A percentile compares a stretch with the other conserved stretches of the same genome.
Conservation (phyloP, 139 green algal species). For the Micractinium sp. region DNA sequence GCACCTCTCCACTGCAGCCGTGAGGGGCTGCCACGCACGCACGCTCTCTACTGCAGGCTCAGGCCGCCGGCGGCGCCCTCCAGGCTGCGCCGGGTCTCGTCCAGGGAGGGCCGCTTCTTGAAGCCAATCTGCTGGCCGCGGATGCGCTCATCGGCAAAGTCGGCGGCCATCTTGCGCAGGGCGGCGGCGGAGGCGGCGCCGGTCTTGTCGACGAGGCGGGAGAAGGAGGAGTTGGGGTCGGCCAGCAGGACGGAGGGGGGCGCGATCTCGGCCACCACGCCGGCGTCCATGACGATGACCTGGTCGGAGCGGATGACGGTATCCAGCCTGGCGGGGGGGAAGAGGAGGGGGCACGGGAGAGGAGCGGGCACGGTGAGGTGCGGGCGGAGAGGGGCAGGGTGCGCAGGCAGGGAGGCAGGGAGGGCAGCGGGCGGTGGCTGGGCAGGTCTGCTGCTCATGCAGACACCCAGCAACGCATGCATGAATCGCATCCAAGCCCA, state of each 20-base stretch:
- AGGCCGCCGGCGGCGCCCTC: not conserved
- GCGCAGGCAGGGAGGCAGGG: not conserved
- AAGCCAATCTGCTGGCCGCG: slow-evolving; percentile 15
- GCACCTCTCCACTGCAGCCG: not conserved
- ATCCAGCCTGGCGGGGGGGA: slow-evolving; percentile 44
- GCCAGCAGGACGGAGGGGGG: slow-evolving; percentile 23
- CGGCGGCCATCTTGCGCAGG: slow-evolving; percentile 59
- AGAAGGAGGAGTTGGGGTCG: slow-evolving; percentile 59
- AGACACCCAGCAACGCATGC: too few relatives aligned
- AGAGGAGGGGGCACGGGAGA: slow-evolving; percentile 35
- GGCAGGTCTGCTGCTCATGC: too few relatives aligned
- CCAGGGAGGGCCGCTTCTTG: slow-evolving; percentile 21
- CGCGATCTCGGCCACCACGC: slow-evolving; percentile 56
- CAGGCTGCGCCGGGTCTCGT: slow-evolving; percentile 13
- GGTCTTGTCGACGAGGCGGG: slow-evolving; percentile 64
- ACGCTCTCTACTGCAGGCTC: not conserved
- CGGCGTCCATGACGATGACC: slow-evolving; percentile 54
- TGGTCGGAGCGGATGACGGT: slow-evolving; percentile 40
- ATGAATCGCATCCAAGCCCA: too few relatives aligned
- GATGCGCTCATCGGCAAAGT: slow-evolving; percentile 33
- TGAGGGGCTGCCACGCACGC: not conserved
- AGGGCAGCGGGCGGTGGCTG: too few relatives aligned
- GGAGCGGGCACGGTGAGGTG: not conserved
- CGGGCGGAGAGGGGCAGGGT: not conserved
- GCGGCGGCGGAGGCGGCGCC: slow-evolving; percentile 50